A percentile compares a stretch with the other conserved stretches of the same genome.
Evolutionary conservation across 371 early-diverging fungal genomes (phyloP).

Genomic region (Rhizopus arrhizus): DNA sequence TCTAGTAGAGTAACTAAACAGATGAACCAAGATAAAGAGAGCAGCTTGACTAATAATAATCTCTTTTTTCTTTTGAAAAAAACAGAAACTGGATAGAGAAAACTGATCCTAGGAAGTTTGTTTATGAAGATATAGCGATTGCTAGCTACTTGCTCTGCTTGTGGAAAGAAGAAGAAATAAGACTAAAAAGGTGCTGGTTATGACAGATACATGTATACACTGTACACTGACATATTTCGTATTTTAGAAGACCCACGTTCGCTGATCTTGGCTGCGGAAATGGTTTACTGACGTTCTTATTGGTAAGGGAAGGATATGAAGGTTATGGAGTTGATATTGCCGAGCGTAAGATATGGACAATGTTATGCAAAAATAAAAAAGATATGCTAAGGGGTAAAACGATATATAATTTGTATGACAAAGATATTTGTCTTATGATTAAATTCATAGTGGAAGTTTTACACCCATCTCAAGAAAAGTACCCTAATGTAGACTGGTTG

Average conservation of each 20-base stretch:
- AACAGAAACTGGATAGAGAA: slow-evolving; percentile 72
- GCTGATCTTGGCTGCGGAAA: slow-evolving; percentile 95
- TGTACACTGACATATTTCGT: no score
- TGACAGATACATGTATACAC: not conserved
- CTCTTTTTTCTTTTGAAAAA: not conserved
- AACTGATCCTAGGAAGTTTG: slow-evolving; percentile 83
- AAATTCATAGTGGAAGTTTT: slow-evolving; percentile 57
- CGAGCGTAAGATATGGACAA: slow-evolving; percentile 77
- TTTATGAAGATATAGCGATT: slow-evolving; percentile 86
- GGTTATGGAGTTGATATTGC: slow-evolving; percentile 85
- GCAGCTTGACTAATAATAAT: slow-evolving; percentile 12
- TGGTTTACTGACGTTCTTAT: slow-evolving; percentile 82
- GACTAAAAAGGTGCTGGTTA: slow-evolving; percentile 14
- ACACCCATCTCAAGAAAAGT: slow-evolving; percentile 55
- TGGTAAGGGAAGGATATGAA: slow-evolving; percentile 75
- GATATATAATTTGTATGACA: slow-evolving; percentile 3
- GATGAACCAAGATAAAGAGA: not conserved
- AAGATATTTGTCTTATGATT: not conserved
- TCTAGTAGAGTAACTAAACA: slow-evolving; percentile 41
- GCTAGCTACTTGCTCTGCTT: slow-evolving; percentile 79
- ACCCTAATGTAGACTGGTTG: slow-evolving; percentile 72
- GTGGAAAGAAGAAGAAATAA: slow-evolving; percentile 62
- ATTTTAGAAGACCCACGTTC: slow-evolving; percentile 60
- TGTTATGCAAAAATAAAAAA: slow-evolving; percentile 29
- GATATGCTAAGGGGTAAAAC: slow-evolving; percentile 45